Base-by-base conservation (phyloP, 352 stramenopile species). In the Globisporangium viniferum region DNA sequence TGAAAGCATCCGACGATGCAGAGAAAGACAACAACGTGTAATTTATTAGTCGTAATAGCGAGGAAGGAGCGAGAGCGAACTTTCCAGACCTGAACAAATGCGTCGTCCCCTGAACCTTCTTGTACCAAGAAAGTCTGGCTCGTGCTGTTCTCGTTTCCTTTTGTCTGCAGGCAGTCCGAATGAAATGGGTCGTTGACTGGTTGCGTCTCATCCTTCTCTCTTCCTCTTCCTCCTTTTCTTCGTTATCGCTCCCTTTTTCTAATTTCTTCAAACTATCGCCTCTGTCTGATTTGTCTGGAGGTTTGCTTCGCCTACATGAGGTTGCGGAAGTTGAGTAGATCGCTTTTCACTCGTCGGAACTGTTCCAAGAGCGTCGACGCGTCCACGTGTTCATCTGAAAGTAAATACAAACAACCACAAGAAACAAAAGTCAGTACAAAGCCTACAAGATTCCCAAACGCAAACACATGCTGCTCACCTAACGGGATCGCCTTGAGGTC, bases 401-500 rank as follows among this genome's bases (percentile, higher is more conserved):
- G 41, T 15, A 59, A 24, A 24, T 10, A 59, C 22, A 76, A 60
- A 24, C 44, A 73, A 24, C 24, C 24, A 24, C 24, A 24, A 24
- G 24, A 24, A 24, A 24, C 24, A 24, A 24, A 24, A 24, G 24
- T 24, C 24, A 24, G 24, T 24, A 24, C 24, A 24, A 24, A 24
- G 24, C 24, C 24, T 24, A 24, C 24, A 24, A 24, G 24, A 24
- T 24, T 24, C 24, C 24, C 24, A 24, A 24, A 24, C 24, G 24
- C 24, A 24, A 24, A 24, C 24, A 75, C 76, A 3, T 44, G 36
- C 2, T 46, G 44, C 44, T n/a, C 79, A 95, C 88, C 84, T 64
- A 82, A 77, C 65, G 88, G 84, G 51, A 91, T 83, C 46, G 86
- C 86, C 65, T 88, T 78, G 53, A 96, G 73, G 68, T 96, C 88